Conservation (phyloP, 108 stramenopile genomes). For the Nitzschia sp. region DNA sequence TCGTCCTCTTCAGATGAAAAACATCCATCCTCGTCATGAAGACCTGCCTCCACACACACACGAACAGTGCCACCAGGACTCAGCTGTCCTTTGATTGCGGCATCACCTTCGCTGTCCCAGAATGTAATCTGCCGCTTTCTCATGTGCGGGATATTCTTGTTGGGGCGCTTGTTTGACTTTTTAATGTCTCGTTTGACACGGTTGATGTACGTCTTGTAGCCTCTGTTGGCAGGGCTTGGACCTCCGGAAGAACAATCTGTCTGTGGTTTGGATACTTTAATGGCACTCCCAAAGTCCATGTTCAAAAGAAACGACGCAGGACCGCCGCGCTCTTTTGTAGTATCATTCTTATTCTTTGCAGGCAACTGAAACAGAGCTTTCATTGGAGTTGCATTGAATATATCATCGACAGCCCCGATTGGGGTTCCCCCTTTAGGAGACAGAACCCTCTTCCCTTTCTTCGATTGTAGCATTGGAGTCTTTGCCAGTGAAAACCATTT, state of each 20-base stretch:
- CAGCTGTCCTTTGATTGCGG: constrained; percentile 38
- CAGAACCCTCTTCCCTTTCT: constrained; percentile 5
- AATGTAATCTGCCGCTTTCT: neutral
- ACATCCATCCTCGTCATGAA: constrained; percentile 6
- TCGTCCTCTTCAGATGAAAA: constrained; percentile 4
- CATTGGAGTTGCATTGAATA: constrained; percentile 56
- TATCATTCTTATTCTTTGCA: neutral
- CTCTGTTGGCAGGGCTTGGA: neutral
- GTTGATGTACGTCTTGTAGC: constrained; percentile 53
- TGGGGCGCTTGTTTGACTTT: constrained; percentile 16
- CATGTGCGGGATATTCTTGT: neutral
- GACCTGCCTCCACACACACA: constrained; percentile 12
- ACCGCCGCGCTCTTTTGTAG: neutral
- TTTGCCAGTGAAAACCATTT: constrained; percentile 57
- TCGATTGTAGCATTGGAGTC: constrained; percentile 32
- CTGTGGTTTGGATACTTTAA: constrained; percentile 19
- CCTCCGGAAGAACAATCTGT: neutral
- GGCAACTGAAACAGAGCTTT: constrained; percentile 22
- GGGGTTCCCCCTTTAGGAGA: constrained; percentile 6
- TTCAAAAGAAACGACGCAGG: neutral
- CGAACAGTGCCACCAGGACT: constrained; percentile 49
- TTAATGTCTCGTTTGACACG: constrained; percentile 32
- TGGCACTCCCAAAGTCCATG: constrained; percentile 31
- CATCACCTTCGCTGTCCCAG: constrained; percentile 25
- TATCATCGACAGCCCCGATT: constrained; percentile 36